Conservation (phyloP, 1,284 basidiomycete genomes). For the Coniferiporia weirii region DNA sequence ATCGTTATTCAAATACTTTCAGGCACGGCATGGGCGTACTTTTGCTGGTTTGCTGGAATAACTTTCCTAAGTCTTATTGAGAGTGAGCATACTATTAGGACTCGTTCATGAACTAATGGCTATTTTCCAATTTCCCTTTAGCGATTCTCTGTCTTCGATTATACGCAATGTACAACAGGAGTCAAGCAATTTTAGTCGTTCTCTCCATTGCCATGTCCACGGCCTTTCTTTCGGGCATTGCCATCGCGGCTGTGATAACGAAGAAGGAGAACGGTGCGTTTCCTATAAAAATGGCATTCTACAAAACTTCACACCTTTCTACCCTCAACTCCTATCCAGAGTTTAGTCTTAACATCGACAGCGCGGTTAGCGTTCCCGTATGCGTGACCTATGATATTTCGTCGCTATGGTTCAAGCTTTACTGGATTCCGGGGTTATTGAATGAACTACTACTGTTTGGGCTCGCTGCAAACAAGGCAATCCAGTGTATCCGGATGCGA, state of each 20-base stretch:
- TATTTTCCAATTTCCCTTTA: neutral
- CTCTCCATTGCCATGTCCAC: neutral
- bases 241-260: neutral
- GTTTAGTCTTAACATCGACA: neutral
- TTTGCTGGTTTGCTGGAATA: neutral
- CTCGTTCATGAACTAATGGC: neutral
- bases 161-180: slow-evolving; percentile 1
- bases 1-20: neutral
- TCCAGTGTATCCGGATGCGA: neutral
- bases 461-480: neutral
- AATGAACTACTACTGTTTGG: neutral
- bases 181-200: neutral
- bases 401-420: neutral
- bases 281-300: neutral
- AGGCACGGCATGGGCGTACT: neutral
- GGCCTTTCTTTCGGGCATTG: neutral
- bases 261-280: neutral
- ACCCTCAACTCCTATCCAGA: neutral
- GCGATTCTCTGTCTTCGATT: neutral
- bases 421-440: neutral
- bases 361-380: neutral
- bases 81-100: neutral
- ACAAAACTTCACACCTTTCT: neutral
- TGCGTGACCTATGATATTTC: neutral
- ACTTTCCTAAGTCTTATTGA: neutral